Evolutionary conservation across 495 filamentous ascomycete genomes (phyloP).

Genomic region (Penicillium cosmopolitanum): DNA sequence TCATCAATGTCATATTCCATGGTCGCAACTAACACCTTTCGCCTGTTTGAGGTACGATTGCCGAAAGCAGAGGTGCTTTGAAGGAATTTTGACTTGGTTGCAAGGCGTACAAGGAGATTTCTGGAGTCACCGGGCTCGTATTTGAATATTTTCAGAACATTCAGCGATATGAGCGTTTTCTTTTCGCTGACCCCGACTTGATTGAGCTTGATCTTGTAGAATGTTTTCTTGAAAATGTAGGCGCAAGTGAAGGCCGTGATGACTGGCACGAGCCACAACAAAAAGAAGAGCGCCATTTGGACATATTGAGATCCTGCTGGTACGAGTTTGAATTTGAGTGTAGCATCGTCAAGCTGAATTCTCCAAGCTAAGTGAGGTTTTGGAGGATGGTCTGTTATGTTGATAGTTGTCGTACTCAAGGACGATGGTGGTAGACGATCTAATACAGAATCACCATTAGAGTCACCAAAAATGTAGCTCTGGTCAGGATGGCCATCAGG

Average conservation of each 20-base stretch:
- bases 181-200: conserved; percentile 62
- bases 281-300: conserved; percentile 62
- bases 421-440: conserved; percentile 67
- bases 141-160: conserved; percentile 36
- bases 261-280: conserved; percentile 61
- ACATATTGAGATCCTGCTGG: conserved; percentile 57
- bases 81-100: conserved; percentile 49
- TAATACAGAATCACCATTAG: conserved; percentile 62
- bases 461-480: conserved; percentile 61
- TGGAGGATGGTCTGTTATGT: conserved; percentile 61
- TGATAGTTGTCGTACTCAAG: conserved; percentile 58
- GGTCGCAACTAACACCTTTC: conserved; percentile 67
- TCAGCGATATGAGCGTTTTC: conserved; percentile 44
- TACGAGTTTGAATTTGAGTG: conserved; percentile 52
- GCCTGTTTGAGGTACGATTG: conserved; percentile 44
- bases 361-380: conserved; percentile 60
- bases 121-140: conserved; percentile 25
- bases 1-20: conserved; percentile 79
- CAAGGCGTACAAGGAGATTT: conserved; percentile 37
- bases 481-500: conserved; percentile 66
- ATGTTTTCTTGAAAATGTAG: conserved; percentile 65
- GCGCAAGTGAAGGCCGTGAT: conserved; percentile 52
- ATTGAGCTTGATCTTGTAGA: conserved; percentile 75
- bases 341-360: conserved; percentile 60
- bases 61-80: conserved; percentile 51